A percentile compares a stretch with the other conserved stretches of the same genome.
These are phyloP conservation scores for Cylindrotheca fusiformis DNA, from an alignment of 108 stramenopile species.

Conservation along the genomic window DNA sequence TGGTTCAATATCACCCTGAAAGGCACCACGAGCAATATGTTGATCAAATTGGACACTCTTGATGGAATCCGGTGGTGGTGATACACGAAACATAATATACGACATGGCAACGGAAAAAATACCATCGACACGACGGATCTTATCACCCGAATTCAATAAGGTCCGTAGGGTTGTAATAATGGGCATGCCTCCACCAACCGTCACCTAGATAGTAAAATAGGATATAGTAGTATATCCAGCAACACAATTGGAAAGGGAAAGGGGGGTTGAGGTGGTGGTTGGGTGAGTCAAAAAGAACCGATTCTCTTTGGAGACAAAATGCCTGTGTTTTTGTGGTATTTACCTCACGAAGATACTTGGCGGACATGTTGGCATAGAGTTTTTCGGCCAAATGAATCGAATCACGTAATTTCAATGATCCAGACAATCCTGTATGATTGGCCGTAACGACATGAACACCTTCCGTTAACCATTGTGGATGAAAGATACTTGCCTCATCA, in stretches of 20 bases:
- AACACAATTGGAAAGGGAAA: too few relatives aligned
- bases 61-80: constrained; percentile 62
- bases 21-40: constrained; percentile 40
- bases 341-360: constrained; percentile 66
- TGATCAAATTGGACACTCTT: constrained; percentile 48
- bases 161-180: constrained; percentile 70
- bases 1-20: constrained; percentile 31
- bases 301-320: not conserved
- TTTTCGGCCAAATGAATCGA: constrained; percentile 53
- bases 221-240: too few relatives aligned
- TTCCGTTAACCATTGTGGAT: constrained; percentile 59
- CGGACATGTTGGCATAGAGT: constrained; percentile 41
- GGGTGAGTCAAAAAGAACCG: too few relatives aligned
- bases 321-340: not conserved
- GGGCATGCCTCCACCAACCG: constrained; percentile 82
- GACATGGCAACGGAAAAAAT: constrained; percentile 74
- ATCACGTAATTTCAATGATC: constrained; percentile 57
- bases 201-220: constrained; percentile 31
- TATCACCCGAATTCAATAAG: constrained; percentile 64
- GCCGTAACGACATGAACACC: constrained; percentile 77
- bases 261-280: too few relatives aligned
- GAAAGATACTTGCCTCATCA: constrained; percentile 43
- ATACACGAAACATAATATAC: constrained; percentile 77
- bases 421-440: constrained; percentile 73
- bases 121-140: constrained; percentile 72